Evolutionary conservation across 257 asterid genomes (phyloP).

Genomic region (Paraleonurus japonicus): DNA sequence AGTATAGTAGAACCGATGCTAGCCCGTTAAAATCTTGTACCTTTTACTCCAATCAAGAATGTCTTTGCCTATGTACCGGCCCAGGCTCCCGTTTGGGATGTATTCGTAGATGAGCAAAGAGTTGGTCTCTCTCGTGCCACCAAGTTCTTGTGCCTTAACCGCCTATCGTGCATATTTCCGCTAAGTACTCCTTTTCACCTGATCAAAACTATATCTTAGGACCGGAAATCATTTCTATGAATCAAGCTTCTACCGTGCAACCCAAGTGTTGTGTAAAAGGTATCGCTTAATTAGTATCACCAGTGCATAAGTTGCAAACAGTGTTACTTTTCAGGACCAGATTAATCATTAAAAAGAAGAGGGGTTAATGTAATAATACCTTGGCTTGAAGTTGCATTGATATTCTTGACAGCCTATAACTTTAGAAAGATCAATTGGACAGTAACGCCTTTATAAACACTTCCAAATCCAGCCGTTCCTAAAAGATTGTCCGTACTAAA

Average conservation of each 20-base stretch:
- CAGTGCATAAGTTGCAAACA: too few relatives aligned
- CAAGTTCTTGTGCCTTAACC: constrained; percentile 61
- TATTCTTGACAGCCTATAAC: constrained; percentile 64
- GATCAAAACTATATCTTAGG: not conserved
- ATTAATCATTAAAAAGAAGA: too few relatives aligned
- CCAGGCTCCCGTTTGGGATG: constrained; percentile 70
- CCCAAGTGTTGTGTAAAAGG: too few relatives aligned
- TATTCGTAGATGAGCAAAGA: too few relatives aligned
- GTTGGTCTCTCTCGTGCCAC: constrained; percentile 59
- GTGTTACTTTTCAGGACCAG: too few relatives aligned
- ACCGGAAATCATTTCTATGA: too few relatives aligned
- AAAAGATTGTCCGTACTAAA: constrained; percentile 56
- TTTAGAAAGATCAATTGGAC: constrained; percentile 23
- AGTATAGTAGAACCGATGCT: constrained; percentile 58
- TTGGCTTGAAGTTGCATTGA: constrained; percentile 63
- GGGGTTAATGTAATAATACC: constrained; percentile 36
- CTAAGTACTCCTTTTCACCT: constrained; percentile 68
- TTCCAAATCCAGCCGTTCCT: constrained; percentile 76
- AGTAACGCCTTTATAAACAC: constrained; percentile 57
- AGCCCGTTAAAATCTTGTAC: constrained; percentile 50
- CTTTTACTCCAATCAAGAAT: constrained; percentile 54
- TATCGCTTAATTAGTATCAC: too few relatives aligned
- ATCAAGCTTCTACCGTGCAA: too few relatives aligned
- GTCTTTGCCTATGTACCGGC: constrained; percentile 49
- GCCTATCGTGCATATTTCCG: constrained; percentile 72